Evolutionary conservation across 2,329 filamentous ascomycete species (phyloP), one percentile per base, ranked within the genome.

Genomic region (Trichothecium sympodiale): DNA sequence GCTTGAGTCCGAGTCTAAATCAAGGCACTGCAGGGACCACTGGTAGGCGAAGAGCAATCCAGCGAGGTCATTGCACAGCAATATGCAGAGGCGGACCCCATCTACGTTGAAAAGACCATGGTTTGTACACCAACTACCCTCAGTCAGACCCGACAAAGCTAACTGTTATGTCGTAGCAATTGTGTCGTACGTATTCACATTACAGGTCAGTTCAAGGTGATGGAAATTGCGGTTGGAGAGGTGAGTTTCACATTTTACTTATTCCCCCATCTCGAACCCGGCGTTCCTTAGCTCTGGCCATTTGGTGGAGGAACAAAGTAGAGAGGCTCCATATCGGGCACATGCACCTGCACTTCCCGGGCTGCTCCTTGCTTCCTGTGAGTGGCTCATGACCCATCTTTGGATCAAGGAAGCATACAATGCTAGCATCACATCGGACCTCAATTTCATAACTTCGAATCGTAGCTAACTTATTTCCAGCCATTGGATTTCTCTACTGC

Each of bases 151-250:
- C 14, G 17, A 16, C 8, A 39, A 5, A 15, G 16, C 28, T 44
- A 16, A 36, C 37, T 26, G n/a, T 36, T 41, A n/a, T 36, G 26
- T 16, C 23, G 15, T 23, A 17, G 12, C 47, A 15, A 71, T 98
- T 37, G 82, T 87, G 6, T 71, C 80, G 48, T 85, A 81, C 20
- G 38, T 94, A 94, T 57, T 83, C 85, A 15, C 80, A 87, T 54
- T 94, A 89, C 54, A 84, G 91, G 37, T 80, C 80, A 9, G 77
- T 94, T 55, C 80, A 83, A 58, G 89, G 91, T 36, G 89, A 96
- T 61, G 91, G 91, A 40, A 93, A 94, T 55, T 96, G 91, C 61
- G 91, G 89, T 51, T 96, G 91, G 89, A 77, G 89, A 80, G 91
- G 89, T 95, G 70, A 66, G 79, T 64, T 46, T 31, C 5, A 27